Percentiles rank a stretch among this genome's conserved stretches.
phyloP scores from a whole-genome alignment of 441 rosid genomes.

The Hura crepitans region DNA sequence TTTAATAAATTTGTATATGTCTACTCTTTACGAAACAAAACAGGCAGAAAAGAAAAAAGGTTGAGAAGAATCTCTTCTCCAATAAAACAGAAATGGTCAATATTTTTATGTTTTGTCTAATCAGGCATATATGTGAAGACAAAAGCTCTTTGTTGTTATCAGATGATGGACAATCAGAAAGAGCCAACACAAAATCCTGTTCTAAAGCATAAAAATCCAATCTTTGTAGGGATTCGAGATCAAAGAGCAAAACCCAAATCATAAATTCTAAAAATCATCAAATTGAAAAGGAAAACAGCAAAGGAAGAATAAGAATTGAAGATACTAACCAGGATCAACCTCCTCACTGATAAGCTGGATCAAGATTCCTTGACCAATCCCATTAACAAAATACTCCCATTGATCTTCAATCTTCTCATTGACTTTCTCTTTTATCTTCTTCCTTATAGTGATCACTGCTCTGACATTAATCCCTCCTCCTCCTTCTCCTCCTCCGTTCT shows the following conservation, averaged over 20 bases:
- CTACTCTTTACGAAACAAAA: neutral
- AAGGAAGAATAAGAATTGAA: neutral
- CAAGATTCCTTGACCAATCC: conserved; percentile 73
- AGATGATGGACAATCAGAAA: too few species aligned
- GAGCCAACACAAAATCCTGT: too few species aligned
- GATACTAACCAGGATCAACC: conserved; percentile 70
- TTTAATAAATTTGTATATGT: neutral
- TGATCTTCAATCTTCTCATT: conserved; percentile 65
- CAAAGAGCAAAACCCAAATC: neutral
- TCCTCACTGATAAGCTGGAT: conserved; percentile 82
- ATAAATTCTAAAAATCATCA: neutral
- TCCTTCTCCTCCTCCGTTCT: conserved; percentile 27
- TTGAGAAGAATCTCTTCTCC: too few species aligned
- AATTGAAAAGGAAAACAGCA: neutral
- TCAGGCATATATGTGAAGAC: too few species aligned
- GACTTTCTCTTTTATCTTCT: conserved; percentile 71
- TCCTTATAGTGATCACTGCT: conserved; percentile 68
- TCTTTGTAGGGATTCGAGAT: neutral
- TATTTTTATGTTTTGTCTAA: too few species aligned
- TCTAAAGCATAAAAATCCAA: neutral
- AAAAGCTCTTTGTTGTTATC: too few species aligned
- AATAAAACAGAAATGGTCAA: too few species aligned
- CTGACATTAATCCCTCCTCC: conserved; percentile 39
- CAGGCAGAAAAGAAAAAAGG: neutral
- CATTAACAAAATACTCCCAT: conserved; percentile 62